Percentiles rank a stretch among this genome's conserved stretches.
phyloP scores from a whole-genome alignment of 345 rosid genomes.

The Rhodamnia argentea region DNA sequence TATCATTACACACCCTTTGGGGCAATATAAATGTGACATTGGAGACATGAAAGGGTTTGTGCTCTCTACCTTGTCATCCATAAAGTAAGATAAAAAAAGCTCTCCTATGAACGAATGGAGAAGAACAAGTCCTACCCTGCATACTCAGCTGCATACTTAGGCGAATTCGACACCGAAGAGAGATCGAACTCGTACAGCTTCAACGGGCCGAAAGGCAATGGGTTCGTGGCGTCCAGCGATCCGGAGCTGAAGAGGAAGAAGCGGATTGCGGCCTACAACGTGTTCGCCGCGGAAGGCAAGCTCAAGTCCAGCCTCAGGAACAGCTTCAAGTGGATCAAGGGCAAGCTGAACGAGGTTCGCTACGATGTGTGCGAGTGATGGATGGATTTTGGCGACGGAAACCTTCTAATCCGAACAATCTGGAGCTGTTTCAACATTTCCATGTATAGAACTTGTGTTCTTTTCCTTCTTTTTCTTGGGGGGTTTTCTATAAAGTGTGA shows the following conservation, averaged over 20 bases:
- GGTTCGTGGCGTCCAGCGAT: slow-evolving; percentile 39
- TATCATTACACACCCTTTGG: background rate
- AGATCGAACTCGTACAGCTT: slow-evolving; percentile 52
- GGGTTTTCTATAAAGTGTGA: background rate
- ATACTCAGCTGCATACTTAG: slow-evolving; percentile 51
- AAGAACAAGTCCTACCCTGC: slow-evolving; percentile 73
- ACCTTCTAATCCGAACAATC: background rate
- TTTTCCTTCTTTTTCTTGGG: background rate
- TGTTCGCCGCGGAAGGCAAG: slow-evolving; percentile 58
- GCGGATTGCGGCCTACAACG: slow-evolving; percentile 77
- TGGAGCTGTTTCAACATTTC: background rate
- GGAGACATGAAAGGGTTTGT: background rate
- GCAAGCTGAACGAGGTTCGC: slow-evolving; percentile 44
- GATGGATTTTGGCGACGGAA: background rate
- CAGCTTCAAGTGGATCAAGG: slow-evolving; percentile 96
- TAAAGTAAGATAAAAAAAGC: background rate
- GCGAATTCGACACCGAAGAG: slow-evolving; percentile 41
- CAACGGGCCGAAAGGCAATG: slow-evolving; percentile 58
- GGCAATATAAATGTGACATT: background rate
- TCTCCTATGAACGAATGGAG: slow-evolving; percentile 35
- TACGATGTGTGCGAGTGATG: slow-evolving; percentile 16
- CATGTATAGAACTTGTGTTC: background rate
- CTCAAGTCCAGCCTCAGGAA: slow-evolving; percentile 59
- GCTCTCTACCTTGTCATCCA: background rate
- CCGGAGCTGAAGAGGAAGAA: slow-evolving; percentile 85